Evolutionary conservation across 2,329 filamentous ascomycete species (phyloP), one percentile per base, ranked within the genome.

Genomic region (Colletotrichum melonis): DNA sequence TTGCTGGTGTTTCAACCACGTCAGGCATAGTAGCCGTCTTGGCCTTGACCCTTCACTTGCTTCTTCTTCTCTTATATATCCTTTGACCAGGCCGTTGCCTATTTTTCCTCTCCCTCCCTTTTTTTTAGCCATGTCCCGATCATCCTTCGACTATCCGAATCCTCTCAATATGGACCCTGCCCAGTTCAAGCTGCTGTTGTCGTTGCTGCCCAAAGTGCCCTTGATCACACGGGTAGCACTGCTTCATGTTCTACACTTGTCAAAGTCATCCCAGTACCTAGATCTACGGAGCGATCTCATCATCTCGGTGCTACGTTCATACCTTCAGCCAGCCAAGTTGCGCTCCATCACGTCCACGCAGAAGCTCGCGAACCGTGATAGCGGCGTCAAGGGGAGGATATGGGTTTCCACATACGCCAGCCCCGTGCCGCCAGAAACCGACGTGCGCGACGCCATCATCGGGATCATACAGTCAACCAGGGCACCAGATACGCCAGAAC

Each of bases 371-470:
- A 83, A 89, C 57, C 89, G 86, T 70, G 92, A 93, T 67, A 88
- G 88, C 0, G 91, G 90, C 0, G 86, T 97, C 79, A 95, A 94
- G 79, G 95, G 95, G 4, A 90, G 89, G 57, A 91, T 97, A 76
- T 98, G 95, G 95, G 87, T 97, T 28, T 92, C 92, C 77, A 93
- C 90, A 67, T 92, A 93, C 55, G 89, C 88, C 0, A 84, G 94
- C 19, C 89, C 90, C 0, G 83, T 84, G 2, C 93, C 92, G 0
- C 85, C 89, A 70, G 89, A 85, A 80, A 87, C 79, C 77, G 88
- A 86, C 55, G 79, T 92, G 16, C 84, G 88, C n/a, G 87, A 92
- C 56, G 85, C 87, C 1, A 78, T 95, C 30, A 84, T 91, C 75
- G 82, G 83, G 35, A 88, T 88, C 4, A 89, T 95, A 57, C 84